Evolutionary conservation across 306 rosid genomes (phyloP), one percentile per base, ranked within the genome.

Genomic region (Acacia acuminata): DNA sequence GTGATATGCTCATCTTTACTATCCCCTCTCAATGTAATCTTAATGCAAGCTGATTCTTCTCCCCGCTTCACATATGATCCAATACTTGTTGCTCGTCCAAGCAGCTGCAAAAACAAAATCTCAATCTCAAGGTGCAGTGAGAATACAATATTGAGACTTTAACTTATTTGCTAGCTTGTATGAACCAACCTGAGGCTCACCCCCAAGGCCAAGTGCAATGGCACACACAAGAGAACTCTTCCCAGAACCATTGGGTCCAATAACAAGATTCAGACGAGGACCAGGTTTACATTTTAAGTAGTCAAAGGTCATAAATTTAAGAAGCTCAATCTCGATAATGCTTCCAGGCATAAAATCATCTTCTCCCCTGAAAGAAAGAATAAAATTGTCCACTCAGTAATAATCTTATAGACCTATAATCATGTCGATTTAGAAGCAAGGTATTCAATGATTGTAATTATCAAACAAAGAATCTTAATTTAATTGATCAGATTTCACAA

Each of bases 151-250:
- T 36, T 60, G 58, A 68, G 71, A 45, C 42, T 14, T 32, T 2
- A 9, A 68, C 45, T 64, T 40, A 14, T 30, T 53, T 22, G 73
- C 82, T 30, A 8, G 36, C 61, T n/a, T 67, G 64, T 11, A 75
- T 34, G 32, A 86, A 85, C 98, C 73, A 82, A 95, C 98, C 99
- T 92, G 97, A 77, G 98, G 98, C 91, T 95, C 99, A 44, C 98
- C 99, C 30, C 97, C 96, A 17, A 95, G 96, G 81, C 99, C 99
- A 87, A 95, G 91, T 60, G 99, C 97, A 85, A 96, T 92, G 72
- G 98, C 99, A 77, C 99, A 96, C 16, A 96, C 99, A 79, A 96
- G 90, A 83, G 99, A 96, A 85, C 99, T 96, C 85, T 96, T 96
- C 16, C 98, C 99, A 77, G 98, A 90, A 58, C 98, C 98, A 87